Evolutionary conservation across 2,329 filamentous ascomycete species (phyloP), one percentile per base, ranked within the genome.

Genomic region (Arthrocladium fulminans): DNA sequence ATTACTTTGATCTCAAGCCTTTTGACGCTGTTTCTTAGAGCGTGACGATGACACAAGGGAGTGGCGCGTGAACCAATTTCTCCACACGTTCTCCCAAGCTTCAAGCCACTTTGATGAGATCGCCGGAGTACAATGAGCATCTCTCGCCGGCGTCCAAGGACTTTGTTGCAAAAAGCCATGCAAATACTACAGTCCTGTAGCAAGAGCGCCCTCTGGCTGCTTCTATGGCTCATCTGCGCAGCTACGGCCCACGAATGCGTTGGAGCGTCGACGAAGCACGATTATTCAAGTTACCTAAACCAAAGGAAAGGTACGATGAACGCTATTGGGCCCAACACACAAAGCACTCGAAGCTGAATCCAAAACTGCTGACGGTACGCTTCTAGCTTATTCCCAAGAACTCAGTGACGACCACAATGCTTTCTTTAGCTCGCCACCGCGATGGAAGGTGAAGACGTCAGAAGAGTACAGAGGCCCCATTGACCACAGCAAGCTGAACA

Each of bases 401-500:
- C 8, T 15, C 17, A 15, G 5, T 10, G 37, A 8, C n/a, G 29
- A 45, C 15, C 43, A 37, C 13, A 30, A 45, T 7, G 32, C 2
- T 19, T 35, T 45, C 29, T 38, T 45, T 30, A 17, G 8, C 17
- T 35, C 32, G 4, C 43, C 43, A 12, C 43, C 29, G 10, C 43
- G 20, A 27, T 45, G 43, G 43, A 38, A 37, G 29, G 32, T 37
- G 13, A 45, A 35, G 17, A 45, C 43, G 2, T 45, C 20, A 3
- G 29, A 27, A 37, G 43, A 45, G 29, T 22, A 45, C 13, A 15
- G 17, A 4, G 43, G 32, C 25, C 17, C 10, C 13, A 23, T 37
- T 3, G 29, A 35, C 23, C 37, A 45, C n/a, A n/a, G 27, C 29
- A 37, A 15, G 43, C 43, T 45, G 19, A 45, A 45, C 29, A 45